Conservation (phyloP, 345 rosid species). For the Arabis alpina region DNA sequence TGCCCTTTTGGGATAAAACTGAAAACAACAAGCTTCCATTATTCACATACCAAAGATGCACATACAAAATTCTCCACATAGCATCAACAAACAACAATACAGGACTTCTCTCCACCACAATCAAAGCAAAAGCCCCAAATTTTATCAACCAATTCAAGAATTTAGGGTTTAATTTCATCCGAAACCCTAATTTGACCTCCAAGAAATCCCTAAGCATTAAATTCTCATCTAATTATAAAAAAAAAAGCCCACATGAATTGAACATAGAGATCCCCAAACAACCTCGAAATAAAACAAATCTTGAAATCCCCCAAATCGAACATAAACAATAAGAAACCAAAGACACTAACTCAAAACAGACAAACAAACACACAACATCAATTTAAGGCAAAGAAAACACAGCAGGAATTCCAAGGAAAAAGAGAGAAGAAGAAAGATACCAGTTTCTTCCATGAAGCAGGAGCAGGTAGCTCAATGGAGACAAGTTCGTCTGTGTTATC, state of each 20-base stretch:
- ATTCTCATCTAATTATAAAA: conserved; percentile 14
- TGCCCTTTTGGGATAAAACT: conserved; percentile 66
- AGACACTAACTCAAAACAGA: conserved; percentile 9
- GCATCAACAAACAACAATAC: not conserved
- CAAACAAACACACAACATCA: conserved; percentile 9
- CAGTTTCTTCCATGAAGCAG: conserved; percentile 85
- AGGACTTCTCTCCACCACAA: conserved; percentile 1
- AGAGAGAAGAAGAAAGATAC: conserved; percentile 42
- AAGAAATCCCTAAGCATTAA: conserved; percentile 3
- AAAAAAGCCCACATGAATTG: not conserved
- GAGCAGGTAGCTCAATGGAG: conserved; percentile 80
- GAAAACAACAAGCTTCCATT: conserved; percentile 27
- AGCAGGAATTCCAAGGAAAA: not conserved
- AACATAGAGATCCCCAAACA: not conserved
- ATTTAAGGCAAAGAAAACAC: not conserved
- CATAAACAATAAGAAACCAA: not conserved
- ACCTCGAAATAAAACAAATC: not conserved
- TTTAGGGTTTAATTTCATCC: conserved; percentile 4
- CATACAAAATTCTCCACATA: not conserved
- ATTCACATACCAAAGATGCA: not conserved
- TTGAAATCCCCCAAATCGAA: conserved; percentile 28
- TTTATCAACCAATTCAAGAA: conserved; percentile 26
- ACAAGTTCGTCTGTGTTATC: conserved; percentile 60
- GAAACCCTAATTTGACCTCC: conserved; percentile 27
- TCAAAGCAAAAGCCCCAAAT: conserved; percentile 26